Conservation (phyloP, 139 green algal species). For the Protoeuglena noctilucae region DNA sequence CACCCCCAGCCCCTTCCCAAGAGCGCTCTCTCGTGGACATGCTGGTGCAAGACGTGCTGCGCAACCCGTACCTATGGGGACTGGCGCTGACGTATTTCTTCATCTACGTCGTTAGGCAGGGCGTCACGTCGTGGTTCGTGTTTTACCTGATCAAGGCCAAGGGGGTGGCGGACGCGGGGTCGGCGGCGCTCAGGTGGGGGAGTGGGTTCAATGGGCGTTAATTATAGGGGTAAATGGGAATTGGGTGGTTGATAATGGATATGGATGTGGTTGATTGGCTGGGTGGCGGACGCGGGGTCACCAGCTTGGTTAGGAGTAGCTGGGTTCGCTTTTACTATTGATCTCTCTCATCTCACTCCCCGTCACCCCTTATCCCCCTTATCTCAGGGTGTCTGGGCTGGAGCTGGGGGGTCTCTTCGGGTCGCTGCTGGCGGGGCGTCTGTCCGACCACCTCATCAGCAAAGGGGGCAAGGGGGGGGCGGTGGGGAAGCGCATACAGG, state of each 20-base stretch:
- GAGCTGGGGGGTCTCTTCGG: constrained; percentile 89
- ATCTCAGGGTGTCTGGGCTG: constrained; percentile 79
- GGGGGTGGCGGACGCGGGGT: constrained; percentile 56
- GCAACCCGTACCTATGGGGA: constrained; percentile 86
- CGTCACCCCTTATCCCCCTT: too few species aligned
- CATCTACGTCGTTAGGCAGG: constrained; percentile 84
- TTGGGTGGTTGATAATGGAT: too few species aligned
- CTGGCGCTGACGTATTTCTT: constrained; percentile 92
- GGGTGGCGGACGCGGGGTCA: constrained; percentile 11
- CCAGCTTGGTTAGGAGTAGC: too few species aligned
- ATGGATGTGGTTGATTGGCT: too few species aligned
- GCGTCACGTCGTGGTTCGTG: constrained; percentile 77
- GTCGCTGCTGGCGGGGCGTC: constrained; percentile 63
- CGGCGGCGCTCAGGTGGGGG: not conserved
- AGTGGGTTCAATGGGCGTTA: too few species aligned
- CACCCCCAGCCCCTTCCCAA: not conserved
- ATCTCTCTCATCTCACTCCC: not conserved
- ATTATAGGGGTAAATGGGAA: too few species aligned
- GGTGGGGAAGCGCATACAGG: constrained; percentile 81
- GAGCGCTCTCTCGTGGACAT: constrained; percentile 41
- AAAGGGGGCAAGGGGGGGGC: constrained; percentile 35
- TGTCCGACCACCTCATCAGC: constrained; percentile 56
- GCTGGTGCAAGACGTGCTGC: constrained; percentile 59
- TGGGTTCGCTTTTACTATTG: not conserved
- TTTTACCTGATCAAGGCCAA: constrained; percentile 90